Conservation (phyloP, 2,329 filamentous ascomycete genomes). For the Massarina eburnea region DNA sequence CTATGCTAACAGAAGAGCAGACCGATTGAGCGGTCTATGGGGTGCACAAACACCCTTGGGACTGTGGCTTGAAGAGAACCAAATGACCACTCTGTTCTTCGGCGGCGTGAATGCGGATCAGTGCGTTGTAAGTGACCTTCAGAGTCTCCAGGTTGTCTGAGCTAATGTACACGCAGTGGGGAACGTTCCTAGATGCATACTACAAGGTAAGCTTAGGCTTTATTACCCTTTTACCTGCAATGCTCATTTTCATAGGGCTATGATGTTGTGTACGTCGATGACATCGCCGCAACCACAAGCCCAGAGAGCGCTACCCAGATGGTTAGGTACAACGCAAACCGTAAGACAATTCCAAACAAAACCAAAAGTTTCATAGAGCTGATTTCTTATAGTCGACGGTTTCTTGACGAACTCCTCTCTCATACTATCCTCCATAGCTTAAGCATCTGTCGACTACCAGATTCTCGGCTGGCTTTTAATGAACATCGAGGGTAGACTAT, state of each 20-base stretch:
- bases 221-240: not conserved
- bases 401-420: constrained; percentile 11
- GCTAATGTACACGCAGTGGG: constrained; percentile 1
- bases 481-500: too few species aligned
- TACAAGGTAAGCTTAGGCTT: constrained; percentile 8
- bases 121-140: constrained; percentile 24
- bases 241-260: constrained; percentile 11
- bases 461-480: too few species aligned
- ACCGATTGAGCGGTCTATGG: constrained; percentile 41
- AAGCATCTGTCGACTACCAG: too few species aligned
- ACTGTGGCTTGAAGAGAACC: constrained; percentile 34
- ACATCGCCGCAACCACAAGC: constrained; percentile 17
- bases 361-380: not conserved
- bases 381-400: constrained; percentile 6
- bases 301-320: constrained; percentile 18
- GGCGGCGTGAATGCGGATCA: constrained; percentile 44
- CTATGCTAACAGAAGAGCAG: constrained; percentile 4
- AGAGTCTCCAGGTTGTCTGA: not conserved
- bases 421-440: constrained; percentile 9
- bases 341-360: not conserved
- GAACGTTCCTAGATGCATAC: constrained; percentile 13
- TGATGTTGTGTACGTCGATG: constrained; percentile 19
- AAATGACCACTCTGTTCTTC: constrained; percentile 42
- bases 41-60: constrained; percentile 37
- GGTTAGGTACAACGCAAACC: constrained; percentile 16